Conservation (phyloP, 2,329 filamentous ascomycete genomes). For the Ophiognomonia clavigignenti-juglandacearum region DNA sequence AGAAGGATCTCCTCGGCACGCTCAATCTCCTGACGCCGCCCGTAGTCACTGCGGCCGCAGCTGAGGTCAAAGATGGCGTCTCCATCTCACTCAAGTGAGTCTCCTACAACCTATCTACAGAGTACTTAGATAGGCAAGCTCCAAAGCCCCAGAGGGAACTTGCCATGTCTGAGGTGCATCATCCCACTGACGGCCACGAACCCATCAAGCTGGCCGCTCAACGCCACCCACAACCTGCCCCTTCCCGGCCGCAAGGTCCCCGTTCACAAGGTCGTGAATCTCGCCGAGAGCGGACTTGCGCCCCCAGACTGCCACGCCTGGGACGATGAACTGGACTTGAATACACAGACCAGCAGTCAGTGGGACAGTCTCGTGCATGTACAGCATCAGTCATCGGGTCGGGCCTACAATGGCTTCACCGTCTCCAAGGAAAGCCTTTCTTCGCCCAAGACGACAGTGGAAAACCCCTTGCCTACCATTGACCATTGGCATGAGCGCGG, state of each 20-base stretch:
- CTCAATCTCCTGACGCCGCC: slow-evolving; percentile 47
- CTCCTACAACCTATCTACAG: neutral
- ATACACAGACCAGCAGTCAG: slow-evolving; percentile 51
- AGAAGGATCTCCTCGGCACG: slow-evolving; percentile 46
- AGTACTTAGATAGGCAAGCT: neutral
- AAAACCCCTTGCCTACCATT: slow-evolving; percentile 32
- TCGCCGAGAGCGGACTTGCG: slow-evolving; percentile 26
- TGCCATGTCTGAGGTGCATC: too few species aligned
- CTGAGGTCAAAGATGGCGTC: slow-evolving; percentile 41
- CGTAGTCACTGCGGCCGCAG: slow-evolving; percentile 34
- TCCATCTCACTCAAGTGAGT: slow-evolving; percentile 48
- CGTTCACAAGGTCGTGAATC: slow-evolving; percentile 31
- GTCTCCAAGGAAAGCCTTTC: slow-evolving; percentile 30
- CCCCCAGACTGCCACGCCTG: too few species aligned
- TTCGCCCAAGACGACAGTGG: slow-evolving; percentile 20
- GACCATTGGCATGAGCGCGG: slow-evolving; percentile 25
- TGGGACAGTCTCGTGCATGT: slow-evolving; percentile 51
- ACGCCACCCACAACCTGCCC: slow-evolving; percentile 33
- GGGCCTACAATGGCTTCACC: slow-evolving; percentile 46
- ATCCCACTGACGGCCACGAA: too few species aligned
- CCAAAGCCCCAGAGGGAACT: neutral
- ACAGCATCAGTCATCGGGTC: slow-evolving; percentile 35
- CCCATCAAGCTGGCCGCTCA: slow-evolving; percentile 34
- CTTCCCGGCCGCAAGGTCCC: slow-evolving; percentile 30
- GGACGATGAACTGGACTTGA: slow-evolving; percentile 49